phyloP scores from a whole-genome alignment of 2,329 filamentous ascomycete species.

The Penicillium psychrosexuale region DNA sequence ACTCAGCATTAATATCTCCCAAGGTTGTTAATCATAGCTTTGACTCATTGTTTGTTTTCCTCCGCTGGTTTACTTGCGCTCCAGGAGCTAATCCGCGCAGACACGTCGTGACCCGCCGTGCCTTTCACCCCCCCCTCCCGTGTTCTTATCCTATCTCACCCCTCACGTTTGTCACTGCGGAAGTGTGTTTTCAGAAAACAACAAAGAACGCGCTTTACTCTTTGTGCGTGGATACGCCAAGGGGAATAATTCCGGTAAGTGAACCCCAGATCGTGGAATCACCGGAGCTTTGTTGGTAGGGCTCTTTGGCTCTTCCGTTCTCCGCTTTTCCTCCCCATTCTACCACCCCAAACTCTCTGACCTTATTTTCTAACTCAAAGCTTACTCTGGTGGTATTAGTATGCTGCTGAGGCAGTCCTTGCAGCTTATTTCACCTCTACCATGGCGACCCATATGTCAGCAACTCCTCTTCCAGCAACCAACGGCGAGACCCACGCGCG shows the following conservation, averaged over 20 bases:
- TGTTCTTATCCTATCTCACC: constrained; percentile 17
- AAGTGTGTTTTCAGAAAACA: constrained; percentile 1
- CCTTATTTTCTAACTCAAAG: constrained; percentile 1
- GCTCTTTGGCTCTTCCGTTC: constrained; percentile 25
- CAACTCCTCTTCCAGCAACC: constrained; percentile 26
- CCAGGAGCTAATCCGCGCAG: constrained; percentile 12
- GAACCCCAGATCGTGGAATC: constrained; percentile 17
- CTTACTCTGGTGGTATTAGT: constrained; percentile 10
- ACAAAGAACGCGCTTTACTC: constrained; percentile 14
- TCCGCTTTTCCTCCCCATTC: constrained; percentile 18
- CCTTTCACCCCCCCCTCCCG: constrained; percentile 24
- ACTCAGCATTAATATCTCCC: constrained; percentile 10
- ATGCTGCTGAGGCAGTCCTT: constrained; percentile 22
- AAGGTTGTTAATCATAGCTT: constrained; percentile 7
- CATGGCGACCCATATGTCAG: constrained; percentile 30
- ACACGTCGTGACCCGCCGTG: constrained; percentile 23
- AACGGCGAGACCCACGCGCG: constrained; percentile 29
- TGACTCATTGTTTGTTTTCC: constrained; percentile 5
- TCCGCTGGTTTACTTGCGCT: constrained; percentile 10
- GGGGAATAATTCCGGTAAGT: constrained; percentile 20
- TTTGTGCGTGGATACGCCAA: constrained; percentile 10
- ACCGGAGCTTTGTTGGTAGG: constrained; percentile 27
- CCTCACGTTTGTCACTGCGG: constrained; percentile 13
- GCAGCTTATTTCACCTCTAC: constrained; percentile 22
- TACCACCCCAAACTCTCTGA: constrained; percentile 8